Evolutionary conservation across 2,329 filamentous ascomycete species (phyloP).

Genomic region (Fusarium subtropicale): DNA sequence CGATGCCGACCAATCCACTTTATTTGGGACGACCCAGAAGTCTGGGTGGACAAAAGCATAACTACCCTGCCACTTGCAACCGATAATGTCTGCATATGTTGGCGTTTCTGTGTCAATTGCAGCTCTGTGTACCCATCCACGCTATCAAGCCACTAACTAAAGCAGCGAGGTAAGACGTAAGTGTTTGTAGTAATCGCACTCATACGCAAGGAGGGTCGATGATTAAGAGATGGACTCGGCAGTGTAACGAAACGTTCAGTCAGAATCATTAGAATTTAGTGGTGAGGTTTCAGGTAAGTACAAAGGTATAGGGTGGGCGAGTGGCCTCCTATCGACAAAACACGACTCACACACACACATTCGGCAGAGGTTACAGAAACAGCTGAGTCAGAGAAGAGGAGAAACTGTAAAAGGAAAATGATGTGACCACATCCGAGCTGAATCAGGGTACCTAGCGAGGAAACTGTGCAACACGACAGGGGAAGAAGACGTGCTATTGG

Average conservation of each 20-base stretch:
- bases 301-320: slow-evolving; percentile 12
- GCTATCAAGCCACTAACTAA: not conserved
- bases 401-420: slow-evolving; percentile 27
- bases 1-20: slow-evolving; percentile 10
- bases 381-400: slow-evolving; percentile 8
- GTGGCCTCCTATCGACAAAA: not conserved
- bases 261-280: not conserved
- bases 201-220: no score
- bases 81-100: not conserved
- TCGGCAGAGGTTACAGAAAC: slow-evolving; percentile 3
- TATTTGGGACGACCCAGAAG: slow-evolving; percentile 15
- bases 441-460: slow-evolving; percentile 33
- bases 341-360: no score
- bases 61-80: not conserved
- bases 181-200: not conserved
- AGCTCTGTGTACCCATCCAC: not conserved
- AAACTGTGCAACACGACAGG: slow-evolving; percentile 26
- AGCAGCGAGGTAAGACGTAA: not conserved
- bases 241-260: not conserved
- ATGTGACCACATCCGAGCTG: slow-evolving; percentile 35
- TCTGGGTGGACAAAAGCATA: slow-evolving; percentile 9
- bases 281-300: not conserved
- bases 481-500: slow-evolving; percentile 33
- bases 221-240: not conserved
- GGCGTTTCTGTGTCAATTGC: not conserved